Conservation (phyloP, 116 monocot species). For the Iris pallida region DNA sequence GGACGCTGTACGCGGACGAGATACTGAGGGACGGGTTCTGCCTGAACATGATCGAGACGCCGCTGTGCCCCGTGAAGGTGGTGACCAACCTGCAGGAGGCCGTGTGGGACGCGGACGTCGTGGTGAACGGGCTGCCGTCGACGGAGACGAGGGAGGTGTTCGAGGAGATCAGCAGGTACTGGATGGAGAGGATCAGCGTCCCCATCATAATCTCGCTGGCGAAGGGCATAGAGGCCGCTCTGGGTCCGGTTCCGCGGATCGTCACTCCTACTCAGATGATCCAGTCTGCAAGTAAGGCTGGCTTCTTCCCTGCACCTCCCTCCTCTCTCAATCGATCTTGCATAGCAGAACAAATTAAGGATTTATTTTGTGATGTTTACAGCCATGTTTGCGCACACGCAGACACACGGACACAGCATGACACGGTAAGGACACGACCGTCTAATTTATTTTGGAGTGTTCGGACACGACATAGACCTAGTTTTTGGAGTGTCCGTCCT, state of each 20-base stretch:
- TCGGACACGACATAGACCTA: too few species aligned
- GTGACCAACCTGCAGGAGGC: slow-evolving; percentile 94
- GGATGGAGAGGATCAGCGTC: slow-evolving; percentile 78
- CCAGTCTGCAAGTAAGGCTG: slow-evolving; percentile 30
- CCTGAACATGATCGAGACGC: slow-evolving; percentile 91
- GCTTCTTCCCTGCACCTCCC: too few species aligned
- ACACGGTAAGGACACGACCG: neutral
- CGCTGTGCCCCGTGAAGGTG: slow-evolving; percentile 79
- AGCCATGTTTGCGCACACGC: too few species aligned
- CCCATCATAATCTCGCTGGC: slow-evolving; percentile 68
- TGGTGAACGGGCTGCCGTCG: slow-evolving; percentile 81
- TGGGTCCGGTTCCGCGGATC: slow-evolving; percentile 71
- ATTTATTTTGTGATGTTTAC: too few species aligned
- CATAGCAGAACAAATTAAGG: too few species aligned
- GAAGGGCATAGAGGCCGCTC: slow-evolving; percentile 82
- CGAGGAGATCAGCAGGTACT: slow-evolving; percentile 76
- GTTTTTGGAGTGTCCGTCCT: too few species aligned
- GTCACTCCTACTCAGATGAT: slow-evolving; percentile 92
- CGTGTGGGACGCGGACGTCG: slow-evolving; percentile 92
- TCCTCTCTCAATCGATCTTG: neutral
- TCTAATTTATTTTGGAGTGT: too few species aligned
- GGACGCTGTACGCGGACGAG: slow-evolving; percentile 75
- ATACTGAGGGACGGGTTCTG: slow-evolving; percentile 84
- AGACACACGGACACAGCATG: neutral
- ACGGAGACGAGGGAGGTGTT: slow-evolving; percentile 82